Evolutionary conservation across 352 stramenopile genomes (phyloP).

Genomic region (Phytophthora crassamura): DNA sequence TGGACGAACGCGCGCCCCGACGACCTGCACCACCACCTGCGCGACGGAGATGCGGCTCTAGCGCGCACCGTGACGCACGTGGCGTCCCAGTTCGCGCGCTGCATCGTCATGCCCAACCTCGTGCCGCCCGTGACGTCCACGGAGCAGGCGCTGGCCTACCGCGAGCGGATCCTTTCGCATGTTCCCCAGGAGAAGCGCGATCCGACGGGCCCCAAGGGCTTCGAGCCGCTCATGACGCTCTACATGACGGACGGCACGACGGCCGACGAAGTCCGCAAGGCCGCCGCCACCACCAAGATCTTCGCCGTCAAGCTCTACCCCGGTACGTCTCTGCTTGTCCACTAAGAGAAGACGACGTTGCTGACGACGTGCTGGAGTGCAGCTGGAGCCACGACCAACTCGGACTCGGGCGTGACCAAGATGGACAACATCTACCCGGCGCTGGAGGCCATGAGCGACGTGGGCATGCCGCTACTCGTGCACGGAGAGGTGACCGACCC

Average conservation of each 20-base stretch:
- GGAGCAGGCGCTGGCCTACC: conserved; percentile 95
- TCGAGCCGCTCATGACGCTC: conserved; percentile 97
- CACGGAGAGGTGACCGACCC: conserved; percentile 97
- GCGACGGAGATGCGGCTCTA: conserved; percentile 90
- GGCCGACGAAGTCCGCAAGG: conserved; percentile 95
- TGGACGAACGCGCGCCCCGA: conserved; percentile 77
- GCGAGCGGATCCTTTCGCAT: conserved; percentile 92
- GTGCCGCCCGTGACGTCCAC: conserved; percentile 97
- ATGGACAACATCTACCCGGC: conserved; percentile 94
- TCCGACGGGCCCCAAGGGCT: conserved; percentile 43
- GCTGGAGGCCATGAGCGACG: conserved; percentile 74
- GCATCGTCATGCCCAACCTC: conserved; percentile 99
- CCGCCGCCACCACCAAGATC: conserved; percentile 89
- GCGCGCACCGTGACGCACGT: conserved; percentile 84
- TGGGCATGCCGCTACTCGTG: conserved; percentile 95
- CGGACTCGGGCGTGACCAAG: conserved; percentile 96
- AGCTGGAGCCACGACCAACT: conserved; percentile 99
- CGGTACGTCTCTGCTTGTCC: conserved; percentile 37
- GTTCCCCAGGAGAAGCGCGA: conserved; percentile 66
- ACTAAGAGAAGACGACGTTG: neutral
- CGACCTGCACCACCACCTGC: conserved; percentile 98
- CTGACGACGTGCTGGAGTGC: conserved; percentile 8
- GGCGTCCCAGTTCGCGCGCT: conserved; percentile 83
- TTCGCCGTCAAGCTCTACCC: conserved; percentile 99
- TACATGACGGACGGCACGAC: conserved; percentile 99